Conservation (phyloP, 1,284 basidiomycete genomes). For the Apiotrichum siamense region DNA sequence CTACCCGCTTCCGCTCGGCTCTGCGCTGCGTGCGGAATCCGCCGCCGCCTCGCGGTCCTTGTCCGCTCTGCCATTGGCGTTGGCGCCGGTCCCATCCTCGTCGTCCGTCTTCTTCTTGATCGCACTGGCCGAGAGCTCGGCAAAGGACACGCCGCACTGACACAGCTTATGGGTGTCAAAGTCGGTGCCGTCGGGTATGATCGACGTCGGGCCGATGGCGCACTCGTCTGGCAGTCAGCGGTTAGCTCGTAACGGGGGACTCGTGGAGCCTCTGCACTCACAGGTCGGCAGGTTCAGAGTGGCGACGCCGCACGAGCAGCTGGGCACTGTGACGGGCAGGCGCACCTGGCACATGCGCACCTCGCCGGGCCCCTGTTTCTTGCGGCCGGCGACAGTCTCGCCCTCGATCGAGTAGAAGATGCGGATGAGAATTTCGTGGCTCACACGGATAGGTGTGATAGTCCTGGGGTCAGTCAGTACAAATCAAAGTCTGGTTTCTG, state of each 20-base stretch:
- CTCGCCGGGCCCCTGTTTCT: slow-evolving; percentile 37
- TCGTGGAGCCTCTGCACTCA: no score
- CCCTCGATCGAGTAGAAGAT: slow-evolving; percentile 46
- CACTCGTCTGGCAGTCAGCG: slow-evolving; percentile 14
- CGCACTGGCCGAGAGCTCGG: slow-evolving; percentile 32
- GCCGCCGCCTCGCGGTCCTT: not conserved
- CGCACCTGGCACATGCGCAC: slow-evolving; percentile 40
- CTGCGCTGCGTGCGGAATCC: not conserved
- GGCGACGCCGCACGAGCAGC: slow-evolving; percentile 32
- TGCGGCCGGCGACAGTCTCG: slow-evolving; percentile 18
- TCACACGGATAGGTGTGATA: slow-evolving; percentile 43
- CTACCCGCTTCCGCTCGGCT: not conserved
- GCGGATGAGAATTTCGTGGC: slow-evolving; percentile 38
- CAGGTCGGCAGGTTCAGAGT: slow-evolving; percentile 37
- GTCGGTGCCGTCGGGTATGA: slow-evolving; percentile 13
- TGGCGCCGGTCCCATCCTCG: not conserved
- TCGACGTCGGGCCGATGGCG: slow-evolving; percentile 6
- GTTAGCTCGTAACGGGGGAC: no score
- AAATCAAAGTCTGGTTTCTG: not conserved
- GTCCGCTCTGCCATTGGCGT: not conserved
- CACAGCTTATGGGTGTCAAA: slow-evolving; percentile 23
- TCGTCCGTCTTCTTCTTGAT: slow-evolving; percentile 11
- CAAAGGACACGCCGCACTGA: slow-evolving; percentile 33
- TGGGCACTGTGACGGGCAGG: slow-evolving; percentile 36
- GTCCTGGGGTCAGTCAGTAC: slow-evolving; percentile 8